phyloP scores from a whole-genome alignment of 1,284 basidiomycete species.

The Tylopilus orsonianus region DNA sequence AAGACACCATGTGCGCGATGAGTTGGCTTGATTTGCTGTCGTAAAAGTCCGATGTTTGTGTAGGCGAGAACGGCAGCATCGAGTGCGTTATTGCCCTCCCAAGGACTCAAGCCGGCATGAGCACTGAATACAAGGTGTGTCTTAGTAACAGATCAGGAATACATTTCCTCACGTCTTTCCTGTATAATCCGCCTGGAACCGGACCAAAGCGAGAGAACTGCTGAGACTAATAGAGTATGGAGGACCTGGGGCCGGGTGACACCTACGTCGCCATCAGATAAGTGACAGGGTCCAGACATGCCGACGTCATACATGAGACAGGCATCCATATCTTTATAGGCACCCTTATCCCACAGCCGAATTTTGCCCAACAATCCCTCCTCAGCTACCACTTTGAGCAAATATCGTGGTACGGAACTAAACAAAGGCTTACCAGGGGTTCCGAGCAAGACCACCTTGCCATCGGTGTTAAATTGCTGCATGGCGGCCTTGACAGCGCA shows the following conservation, averaged over 20 bases:
- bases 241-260: constrained; percentile 61
- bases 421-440: constrained; percentile 55
- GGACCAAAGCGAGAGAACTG: constrained; percentile 52
- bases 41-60: constrained; percentile 63
- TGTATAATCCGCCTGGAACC: constrained; percentile 50
- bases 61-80: constrained; percentile 78
- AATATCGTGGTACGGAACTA: background rate
- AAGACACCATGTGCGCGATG: constrained; percentile 70
- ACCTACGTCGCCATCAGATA: constrained; percentile 39
- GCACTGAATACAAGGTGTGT: constrained; percentile 39
- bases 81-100: constrained; percentile 75
- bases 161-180: constrained; percentile 52
- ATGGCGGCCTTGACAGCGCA: constrained; percentile 61
- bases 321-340: constrained; percentile 64
- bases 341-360: constrained; percentile 57
- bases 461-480: constrained; percentile 56
- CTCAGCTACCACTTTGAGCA: constrained; percentile 47
- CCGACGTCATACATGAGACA: constrained; percentile 53
- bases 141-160: background rate
- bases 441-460: constrained; percentile 71
- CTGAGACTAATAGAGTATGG: constrained; percentile 49
- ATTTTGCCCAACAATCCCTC: constrained; percentile 74
- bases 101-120: constrained; percentile 68
- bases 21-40: constrained; percentile 68
- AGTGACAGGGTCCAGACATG: constrained; percentile 14